phyloP scores from a whole-genome alignment of 257 asterid species.

The Apocynum venetum region DNA sequence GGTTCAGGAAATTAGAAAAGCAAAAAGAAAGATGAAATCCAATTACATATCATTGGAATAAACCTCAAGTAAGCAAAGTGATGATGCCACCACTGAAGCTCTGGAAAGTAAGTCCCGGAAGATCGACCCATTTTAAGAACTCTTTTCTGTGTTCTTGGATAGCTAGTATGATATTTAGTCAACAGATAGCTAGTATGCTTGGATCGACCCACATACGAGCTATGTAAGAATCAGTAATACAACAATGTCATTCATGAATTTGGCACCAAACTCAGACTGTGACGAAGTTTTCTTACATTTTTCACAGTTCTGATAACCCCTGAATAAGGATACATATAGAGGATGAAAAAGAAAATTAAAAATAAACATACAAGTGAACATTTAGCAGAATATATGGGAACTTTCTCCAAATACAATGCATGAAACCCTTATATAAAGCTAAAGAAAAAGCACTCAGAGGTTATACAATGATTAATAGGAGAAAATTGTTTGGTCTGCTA shows the following conservation, averaged over 20 bases:
- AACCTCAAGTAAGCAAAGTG: neutral
- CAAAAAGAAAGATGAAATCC: neutral
- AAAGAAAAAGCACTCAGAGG: too few species aligned
- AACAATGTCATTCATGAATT: too few species aligned
- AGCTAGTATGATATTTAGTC: neutral
- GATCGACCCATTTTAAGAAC: neutral
- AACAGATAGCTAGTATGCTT: too few species aligned
- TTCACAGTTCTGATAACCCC: too few species aligned
- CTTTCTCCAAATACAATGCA: too few species aligned
- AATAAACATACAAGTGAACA: too few species aligned
- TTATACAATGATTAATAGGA: neutral
- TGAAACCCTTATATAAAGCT: too few species aligned
- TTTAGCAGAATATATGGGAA: too few species aligned
- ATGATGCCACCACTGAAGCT: neutral
- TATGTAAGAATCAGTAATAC: neutral
- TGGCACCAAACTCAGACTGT: too few species aligned
- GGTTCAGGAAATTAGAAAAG: neutral
- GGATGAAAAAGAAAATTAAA: too few species aligned
- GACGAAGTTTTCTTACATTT: too few species aligned
- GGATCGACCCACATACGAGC: neutral
- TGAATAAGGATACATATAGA: too few species aligned
- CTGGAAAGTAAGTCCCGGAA: neutral
- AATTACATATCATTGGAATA: neutral
- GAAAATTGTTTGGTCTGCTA: neutral
- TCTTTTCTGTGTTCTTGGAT: neutral